Percentiles rank a stretch among this genome's conserved stretches.
Evolutionary conservation across 345 rosid species (phyloP).

Genomic region (Aurinia saxatilis): DNA sequence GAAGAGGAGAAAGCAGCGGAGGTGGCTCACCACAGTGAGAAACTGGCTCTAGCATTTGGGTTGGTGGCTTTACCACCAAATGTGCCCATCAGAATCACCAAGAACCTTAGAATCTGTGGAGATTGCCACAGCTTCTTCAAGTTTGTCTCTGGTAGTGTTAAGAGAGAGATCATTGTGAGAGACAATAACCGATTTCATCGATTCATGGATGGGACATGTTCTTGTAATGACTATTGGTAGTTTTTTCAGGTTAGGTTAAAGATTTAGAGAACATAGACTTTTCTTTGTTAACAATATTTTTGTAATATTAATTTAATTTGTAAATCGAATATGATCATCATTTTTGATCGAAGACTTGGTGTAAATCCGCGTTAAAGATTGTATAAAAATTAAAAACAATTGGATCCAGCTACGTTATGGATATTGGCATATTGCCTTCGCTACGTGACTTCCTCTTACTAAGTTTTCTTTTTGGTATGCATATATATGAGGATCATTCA

Average conservation of each 20-base stretch:
- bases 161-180: constrained; percentile 63
- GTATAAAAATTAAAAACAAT: not conserved
- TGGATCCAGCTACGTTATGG: constrained; percentile 17
- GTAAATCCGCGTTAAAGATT: not conserved
- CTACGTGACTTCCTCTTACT: constrained; percentile 30
- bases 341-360: constrained; percentile 1
- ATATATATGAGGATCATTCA: not conserved
- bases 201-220: constrained; percentile 50
- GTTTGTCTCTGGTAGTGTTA: constrained; percentile 47
- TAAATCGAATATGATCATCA: not conserved
- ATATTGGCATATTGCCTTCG: constrained; percentile 11
- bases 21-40: constrained; percentile 79
- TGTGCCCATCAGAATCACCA: constrained; percentile 70
- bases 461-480: not conserved
- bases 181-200: constrained; percentile 74
- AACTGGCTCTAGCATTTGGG: constrained; percentile 78
- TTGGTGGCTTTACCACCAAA: constrained; percentile 49
- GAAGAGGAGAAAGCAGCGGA: constrained; percentile 77
- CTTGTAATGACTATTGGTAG: constrained; percentile 71
- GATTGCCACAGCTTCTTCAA: constrained; percentile 80
- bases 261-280: not conserved
- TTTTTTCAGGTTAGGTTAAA: not conserved
- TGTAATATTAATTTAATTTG: not conserved
- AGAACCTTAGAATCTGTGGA: constrained; percentile 82
- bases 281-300: not conserved